phyloP scores from a whole-genome alignment of 208 protist genomes.

The Trypanosoma cruzi region DNA sequence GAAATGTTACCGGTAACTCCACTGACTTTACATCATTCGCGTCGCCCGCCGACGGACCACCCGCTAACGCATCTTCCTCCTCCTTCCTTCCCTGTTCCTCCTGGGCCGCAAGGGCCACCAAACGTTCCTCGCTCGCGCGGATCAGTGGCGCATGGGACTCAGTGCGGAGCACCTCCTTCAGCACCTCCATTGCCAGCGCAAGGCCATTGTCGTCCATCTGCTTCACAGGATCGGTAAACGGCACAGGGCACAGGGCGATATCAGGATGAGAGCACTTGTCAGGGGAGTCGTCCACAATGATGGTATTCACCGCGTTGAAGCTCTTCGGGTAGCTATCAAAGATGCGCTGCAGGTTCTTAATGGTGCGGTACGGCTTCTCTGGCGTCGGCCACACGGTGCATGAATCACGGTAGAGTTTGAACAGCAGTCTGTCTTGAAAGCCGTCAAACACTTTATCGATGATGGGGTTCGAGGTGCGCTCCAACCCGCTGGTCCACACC shows the following conservation, averaged over 20 bases:
- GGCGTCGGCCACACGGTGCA: slow-evolving; percentile 57
- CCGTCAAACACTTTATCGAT: slow-evolving; percentile 84
- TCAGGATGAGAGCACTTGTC: slow-evolving; percentile 92
- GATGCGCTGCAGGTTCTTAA: slow-evolving; percentile 87
- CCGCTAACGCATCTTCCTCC: not conserved
- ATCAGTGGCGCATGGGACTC: slow-evolving; percentile 80
- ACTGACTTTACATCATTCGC: not conserved
- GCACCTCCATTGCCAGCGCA: slow-evolving; percentile 58
- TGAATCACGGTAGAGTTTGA: slow-evolving; percentile 74
- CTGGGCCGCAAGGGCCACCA: slow-evolving; percentile 27
- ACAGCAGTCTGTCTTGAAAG: slow-evolving; percentile 83
- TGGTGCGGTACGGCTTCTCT: slow-evolving; percentile 77
- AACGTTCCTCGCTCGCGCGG: slow-evolving; percentile 63
- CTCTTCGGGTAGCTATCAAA: slow-evolving; percentile 83
- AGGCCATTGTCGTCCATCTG: slow-evolving; percentile 74
- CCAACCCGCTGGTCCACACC: slow-evolving; percentile 90
- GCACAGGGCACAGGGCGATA: slow-evolving; percentile 85
- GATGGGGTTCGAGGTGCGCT: slow-evolving; percentile 83
- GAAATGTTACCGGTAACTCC: slow-evolving; percentile 41
- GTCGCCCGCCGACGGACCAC: not conserved
- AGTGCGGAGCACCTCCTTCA: slow-evolving; percentile 70
- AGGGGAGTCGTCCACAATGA: slow-evolving; percentile 91
- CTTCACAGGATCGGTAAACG: slow-evolving; percentile 67
- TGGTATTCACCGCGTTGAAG: slow-evolving; percentile 90
- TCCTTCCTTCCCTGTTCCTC: slow-evolving; percentile 5